Base-by-base conservation (phyloP, 345 rosid species). In the Gynandropsis gynandra region DNA sequence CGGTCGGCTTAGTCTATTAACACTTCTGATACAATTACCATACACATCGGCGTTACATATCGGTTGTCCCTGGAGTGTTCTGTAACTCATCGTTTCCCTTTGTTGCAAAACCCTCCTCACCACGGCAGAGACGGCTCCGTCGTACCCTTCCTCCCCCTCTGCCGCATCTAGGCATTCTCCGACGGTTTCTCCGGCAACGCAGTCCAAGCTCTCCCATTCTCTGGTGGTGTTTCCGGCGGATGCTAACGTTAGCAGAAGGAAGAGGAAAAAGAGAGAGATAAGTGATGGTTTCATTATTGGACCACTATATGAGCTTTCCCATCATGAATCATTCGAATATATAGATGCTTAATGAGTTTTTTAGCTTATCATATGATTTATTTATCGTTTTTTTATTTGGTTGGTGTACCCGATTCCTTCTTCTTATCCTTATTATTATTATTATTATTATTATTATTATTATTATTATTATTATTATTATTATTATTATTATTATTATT, bases 101-200 rank as follows among this genome's bases (percentile, higher is more conserved):
- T 43, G 65, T 35, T 44, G 65, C 12, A 52, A 46, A 36, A 61
- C 43, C 47, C 66, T 34, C 40, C 59, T 6, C 47, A 61, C 59
- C 53, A 36, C 59, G 32, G 40, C 47, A 9, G 40, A 9, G 11
- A 44, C 66, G 44, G 16, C 47, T 21, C 52, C 46, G 18, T 36
- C 45, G 29, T 24, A 24, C 36, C 51, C 43, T n/a, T 16, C 38
- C 7, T 34, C 46, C 45, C 24, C 47, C 24, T 9, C 18, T 5
- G 19, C 45, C 33, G 47, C 58, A 18, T 29, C 45, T 52, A 52
- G 16, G 39, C 59, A 52, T 13, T 52, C 47, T 27, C 47, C 52
- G 10, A 43, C 8, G 20, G 66, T 52, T 9, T 37, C 59, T 45
- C 59, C 66, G 5, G 46, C 29, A 38, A 20, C 59, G 52, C 66